phyloP scores from a whole-genome alignment of 2,329 filamentous ascomycete genomes.

The Fusarium xylarioides region DNA sequence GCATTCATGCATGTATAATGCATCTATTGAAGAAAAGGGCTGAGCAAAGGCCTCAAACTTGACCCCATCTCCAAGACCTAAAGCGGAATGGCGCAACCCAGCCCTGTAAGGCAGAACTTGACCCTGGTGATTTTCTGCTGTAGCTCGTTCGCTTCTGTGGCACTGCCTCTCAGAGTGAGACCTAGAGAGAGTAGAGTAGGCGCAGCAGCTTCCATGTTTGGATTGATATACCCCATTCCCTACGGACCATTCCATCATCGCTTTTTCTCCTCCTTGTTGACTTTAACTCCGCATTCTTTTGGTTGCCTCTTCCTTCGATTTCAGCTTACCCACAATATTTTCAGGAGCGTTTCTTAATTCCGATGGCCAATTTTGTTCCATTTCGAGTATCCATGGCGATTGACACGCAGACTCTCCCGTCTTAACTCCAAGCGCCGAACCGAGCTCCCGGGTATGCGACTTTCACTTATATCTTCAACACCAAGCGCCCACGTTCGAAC shows the following conservation, averaged over 20 bases:
- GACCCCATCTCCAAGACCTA: neutral
- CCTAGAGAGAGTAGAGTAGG: neutral
- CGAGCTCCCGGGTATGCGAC: conserved; percentile 4
- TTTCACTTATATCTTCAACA: neutral
- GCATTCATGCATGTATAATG: neutral
- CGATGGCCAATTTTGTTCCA: neutral
- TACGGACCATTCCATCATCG: neutral
- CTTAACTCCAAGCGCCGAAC: conserved; percentile 10
- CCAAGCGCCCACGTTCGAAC: neutral
- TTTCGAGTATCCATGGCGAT: neutral
- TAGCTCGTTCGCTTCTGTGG: neutral
- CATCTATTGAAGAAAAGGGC: conserved; percentile 15
- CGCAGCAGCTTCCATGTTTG: conserved; percentile 8
- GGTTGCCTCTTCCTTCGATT: conserved; percentile 26
- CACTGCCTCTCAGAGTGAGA: conserved; percentile 20
- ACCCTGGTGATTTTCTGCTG: neutral
- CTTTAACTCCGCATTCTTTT: neutral
- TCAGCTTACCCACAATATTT: neutral
- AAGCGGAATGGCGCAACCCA: conserved; percentile 17
- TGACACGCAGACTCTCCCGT: neutral
- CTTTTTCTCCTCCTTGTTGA: neutral
- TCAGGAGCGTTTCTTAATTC: neutral
- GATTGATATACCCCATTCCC: conserved; percentile 9
- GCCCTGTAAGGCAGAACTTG: conserved; percentile 35
- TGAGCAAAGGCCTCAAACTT: neutral